phyloP scores from a whole-genome alignment of 352 stramenopile species.

The Phytophthora citrophthora region DNA sequence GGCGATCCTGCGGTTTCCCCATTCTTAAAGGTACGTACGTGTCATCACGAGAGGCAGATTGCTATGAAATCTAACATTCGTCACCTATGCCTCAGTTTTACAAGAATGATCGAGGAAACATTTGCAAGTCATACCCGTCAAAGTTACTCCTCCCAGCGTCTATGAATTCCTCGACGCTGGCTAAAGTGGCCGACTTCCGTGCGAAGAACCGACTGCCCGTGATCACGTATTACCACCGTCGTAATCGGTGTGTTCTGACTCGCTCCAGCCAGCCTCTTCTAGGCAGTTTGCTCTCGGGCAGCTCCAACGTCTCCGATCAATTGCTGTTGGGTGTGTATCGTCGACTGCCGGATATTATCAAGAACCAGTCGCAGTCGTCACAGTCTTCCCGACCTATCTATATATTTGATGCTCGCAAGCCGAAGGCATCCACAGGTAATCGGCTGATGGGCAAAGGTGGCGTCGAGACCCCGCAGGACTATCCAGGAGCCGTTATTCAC shows the following conservation, averaged over 20 bases:
- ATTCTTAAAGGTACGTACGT: slow-evolving; percentile 64
- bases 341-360: slow-evolving; percentile 83
- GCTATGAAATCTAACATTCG: not conserved
- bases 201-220: slow-evolving; percentile 88
- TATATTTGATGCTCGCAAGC: slow-evolving; percentile 92
- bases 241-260: slow-evolving; percentile 81
- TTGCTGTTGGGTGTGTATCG: slow-evolving; percentile 75
- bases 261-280: slow-evolving; percentile 84
- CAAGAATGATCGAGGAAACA: slow-evolving; percentile 78
- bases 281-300: slow-evolving; percentile 74
- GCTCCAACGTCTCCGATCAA: slow-evolving; percentile 80
- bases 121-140: slow-evolving; percentile 85
- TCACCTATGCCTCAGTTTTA: slow-evolving; percentile 58
- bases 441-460: slow-evolving; percentile 91
- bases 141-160: slow-evolving; percentile 79
- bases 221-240: slow-evolving; percentile 85
- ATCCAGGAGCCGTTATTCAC: slow-evolving; percentile 75
- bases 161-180: slow-evolving; percentile 70
- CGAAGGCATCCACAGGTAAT: slow-evolving; percentile 91
- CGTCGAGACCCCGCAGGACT: slow-evolving; percentile 88
- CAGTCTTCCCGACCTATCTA: slow-evolving; percentile 76
- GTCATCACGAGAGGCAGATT: too few relatives aligned
- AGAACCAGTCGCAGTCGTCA: slow-evolving; percentile 69
- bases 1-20: slow-evolving; percentile 59
- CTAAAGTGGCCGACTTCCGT: slow-evolving; percentile 82